These are phyloP conservation scores for Citropsis articulata DNA, from an alignment of 345 rosid species.

Conservation along the genomic window DNA sequence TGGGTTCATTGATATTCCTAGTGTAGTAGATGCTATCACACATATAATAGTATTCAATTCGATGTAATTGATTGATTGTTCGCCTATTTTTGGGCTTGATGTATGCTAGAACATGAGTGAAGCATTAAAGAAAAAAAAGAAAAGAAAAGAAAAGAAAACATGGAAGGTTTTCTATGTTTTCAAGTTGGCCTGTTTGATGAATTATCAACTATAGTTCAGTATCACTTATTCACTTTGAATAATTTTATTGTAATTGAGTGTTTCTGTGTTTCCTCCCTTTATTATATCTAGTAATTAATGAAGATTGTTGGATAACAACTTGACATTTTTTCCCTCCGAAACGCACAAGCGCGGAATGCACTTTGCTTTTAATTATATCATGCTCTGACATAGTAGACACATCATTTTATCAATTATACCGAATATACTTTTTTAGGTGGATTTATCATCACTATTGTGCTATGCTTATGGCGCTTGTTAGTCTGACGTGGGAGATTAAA, in stretches of 20 bases:
- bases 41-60: too few relatives aligned
- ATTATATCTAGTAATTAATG: neutral
- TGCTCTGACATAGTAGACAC: neutral
- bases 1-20: too few relatives aligned
- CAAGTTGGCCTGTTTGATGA: neutral
- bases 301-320: neutral
- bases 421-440: conserved; percentile 71
- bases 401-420: conserved; percentile 6
- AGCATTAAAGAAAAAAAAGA: neutral
- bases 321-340: neutral
- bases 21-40: too few relatives aligned
- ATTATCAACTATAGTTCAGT: neutral
- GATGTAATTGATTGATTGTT: too few relatives aligned
- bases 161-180: neutral
- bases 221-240: neutral
- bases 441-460: conserved; percentile 97
- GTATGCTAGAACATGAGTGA: neutral
- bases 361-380: conserved; percentile 5
- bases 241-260: neutral
- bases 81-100: neutral
- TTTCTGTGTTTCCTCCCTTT: neutral
- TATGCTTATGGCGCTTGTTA: conserved; percentile 91
- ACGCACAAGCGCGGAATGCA: neutral
- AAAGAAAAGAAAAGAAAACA: neutral
- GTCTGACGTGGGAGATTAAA: conserved; percentile 99